Conservation (phyloP, 495 filamentous ascomycete genomes). For the Lasiosphaeria ovina region DNA sequence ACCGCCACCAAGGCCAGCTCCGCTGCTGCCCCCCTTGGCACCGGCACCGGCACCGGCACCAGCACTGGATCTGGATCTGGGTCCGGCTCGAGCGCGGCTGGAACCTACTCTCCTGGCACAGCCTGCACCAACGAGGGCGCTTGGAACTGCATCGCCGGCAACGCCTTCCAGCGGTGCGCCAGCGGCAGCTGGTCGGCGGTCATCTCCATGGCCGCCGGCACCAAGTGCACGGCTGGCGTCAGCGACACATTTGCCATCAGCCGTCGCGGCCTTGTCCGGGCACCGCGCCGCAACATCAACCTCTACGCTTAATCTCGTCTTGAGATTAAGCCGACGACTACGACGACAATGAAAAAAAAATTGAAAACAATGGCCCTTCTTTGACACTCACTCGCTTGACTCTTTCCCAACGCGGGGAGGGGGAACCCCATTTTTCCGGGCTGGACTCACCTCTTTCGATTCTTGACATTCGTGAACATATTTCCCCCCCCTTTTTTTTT, state of each 20-base stretch:
- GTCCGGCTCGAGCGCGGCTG: constrained; percentile 16
- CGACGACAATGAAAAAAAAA: neutral
- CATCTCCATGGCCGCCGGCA: constrained; percentile 57
- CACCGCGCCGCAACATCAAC: constrained; percentile 1
- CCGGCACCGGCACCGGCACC: constrained; percentile 15
- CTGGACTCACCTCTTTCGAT: too few relatives aligned
- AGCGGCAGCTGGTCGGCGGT: constrained; percentile 56
- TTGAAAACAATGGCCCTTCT: too few relatives aligned
- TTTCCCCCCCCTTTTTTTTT: too few relatives aligned
- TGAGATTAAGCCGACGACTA: neutral
- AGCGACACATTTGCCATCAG: constrained; percentile 40
- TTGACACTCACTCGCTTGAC: too few relatives aligned
- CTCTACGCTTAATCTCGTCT: neutral
- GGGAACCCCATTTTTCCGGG: too few relatives aligned
- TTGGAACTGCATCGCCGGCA: constrained; percentile 67
- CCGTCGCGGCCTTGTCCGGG: neutral
- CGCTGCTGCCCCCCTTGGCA: constrained; percentile 15
- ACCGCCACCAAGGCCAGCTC: constrained; percentile 19
- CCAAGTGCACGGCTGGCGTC: constrained; percentile 55
- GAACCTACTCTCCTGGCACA: constrained; percentile 28
- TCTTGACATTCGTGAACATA: too few relatives aligned
- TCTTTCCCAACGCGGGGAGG: too few relatives aligned
- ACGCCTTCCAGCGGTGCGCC: constrained; percentile 63
- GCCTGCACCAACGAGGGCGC: constrained; percentile 52
- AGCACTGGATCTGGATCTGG: constrained; percentile 13